Conservation (phyloP, 352 stramenopile genomes). For the Phytophthora rubi region DNA sequence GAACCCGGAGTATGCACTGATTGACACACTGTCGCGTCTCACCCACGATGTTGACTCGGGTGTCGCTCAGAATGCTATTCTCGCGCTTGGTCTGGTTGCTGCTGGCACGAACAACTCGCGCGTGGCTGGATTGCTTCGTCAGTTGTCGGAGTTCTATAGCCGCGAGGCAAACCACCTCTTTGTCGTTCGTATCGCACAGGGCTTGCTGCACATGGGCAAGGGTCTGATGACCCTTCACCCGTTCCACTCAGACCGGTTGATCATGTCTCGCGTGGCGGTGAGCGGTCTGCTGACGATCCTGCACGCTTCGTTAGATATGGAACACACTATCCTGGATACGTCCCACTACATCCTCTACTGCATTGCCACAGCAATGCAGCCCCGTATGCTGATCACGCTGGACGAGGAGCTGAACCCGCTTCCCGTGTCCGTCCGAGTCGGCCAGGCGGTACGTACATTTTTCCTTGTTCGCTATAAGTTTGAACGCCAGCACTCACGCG, state of each 20-base stretch:
- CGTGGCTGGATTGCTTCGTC: slow-evolving; percentile 96
- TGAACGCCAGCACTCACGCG: not conserved
- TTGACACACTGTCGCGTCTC: slow-evolving; percentile 98
- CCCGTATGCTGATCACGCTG: slow-evolving; percentile 98
- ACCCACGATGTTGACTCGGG: slow-evolving; percentile 98
- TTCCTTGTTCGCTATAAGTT: not conserved
- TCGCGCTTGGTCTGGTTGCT: slow-evolving; percentile 96
- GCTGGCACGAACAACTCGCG: slow-evolving; percentile 99
- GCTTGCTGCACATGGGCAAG: slow-evolving; percentile 99
- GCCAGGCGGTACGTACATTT: slow-evolving; percentile 90
- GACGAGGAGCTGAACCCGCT: slow-evolving; percentile 97
- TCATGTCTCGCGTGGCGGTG: slow-evolving; percentile 92
- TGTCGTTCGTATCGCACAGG: slow-evolving; percentile 98
- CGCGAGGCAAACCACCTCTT: slow-evolving; percentile 98
- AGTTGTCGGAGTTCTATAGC: slow-evolving; percentile 98
- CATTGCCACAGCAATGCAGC: slow-evolving; percentile 97
- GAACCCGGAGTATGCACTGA: slow-evolving; percentile 96
- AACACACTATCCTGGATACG: slow-evolving; percentile 98
- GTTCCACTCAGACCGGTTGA: slow-evolving; percentile 96
- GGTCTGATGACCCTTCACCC: slow-evolving; percentile 98
- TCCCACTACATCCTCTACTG: slow-evolving; percentile 99
- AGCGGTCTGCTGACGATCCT: slow-evolving; percentile 96
- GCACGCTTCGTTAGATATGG: slow-evolving; percentile 97
- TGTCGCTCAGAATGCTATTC: slow-evolving; percentile 97
- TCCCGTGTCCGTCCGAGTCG: slow-evolving; percentile 98